Evolutionary conservation across 176 grass and related monocot genomes (phyloP), one percentile per base, ranked within the genome.

Genomic region (Luzula sylvatica): DNA sequence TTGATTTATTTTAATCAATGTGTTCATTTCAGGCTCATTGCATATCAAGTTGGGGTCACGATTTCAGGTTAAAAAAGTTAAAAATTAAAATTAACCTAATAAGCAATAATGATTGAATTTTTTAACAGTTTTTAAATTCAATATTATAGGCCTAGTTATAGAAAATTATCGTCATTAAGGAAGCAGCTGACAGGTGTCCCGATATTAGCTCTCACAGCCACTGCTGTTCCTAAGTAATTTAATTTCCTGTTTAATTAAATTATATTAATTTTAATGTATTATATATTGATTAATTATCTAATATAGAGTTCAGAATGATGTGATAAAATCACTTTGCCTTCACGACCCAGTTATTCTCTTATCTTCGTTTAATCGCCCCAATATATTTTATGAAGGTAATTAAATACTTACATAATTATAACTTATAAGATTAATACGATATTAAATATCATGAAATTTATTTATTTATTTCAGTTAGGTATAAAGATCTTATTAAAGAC

Each of bases 301-400:
- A 64, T 55, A 8, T 62, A 88, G 84, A 67, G 90, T 96, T 26
- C 77, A 89, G 56, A 82, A 79, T 27, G 90, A 96, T 74, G 84
- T 96, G 23, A 86, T 96, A 62, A 48, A 73, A 52, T 96, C 90
- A 28, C 39, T 95, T 40, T 76, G 53, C 54, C 61, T 96, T 62
- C 77, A 65, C 50, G 78, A 86, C 41, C 84, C 90, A 67, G 52
- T 96, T 50, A 47, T 82, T 79, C 80, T 96, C 62, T 85, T 39
- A 63, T 77, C 90, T 17, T 96, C 90, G 41, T 96, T 96, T 66
- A 96, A 96, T 69, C 73, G 90, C 20, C 77, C 90, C 73, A 96
- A 88, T 69, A 96, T 96, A 85, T 96, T 82, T 44, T 96, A 96
- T 82, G 80, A 96, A 96, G 90, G 84, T 86, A 86, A 61, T 18